Base-by-base conservation (phyloP, 2,329 filamentous ascomycete genomes). In the Raffaelea ambrosiae region DNA sequence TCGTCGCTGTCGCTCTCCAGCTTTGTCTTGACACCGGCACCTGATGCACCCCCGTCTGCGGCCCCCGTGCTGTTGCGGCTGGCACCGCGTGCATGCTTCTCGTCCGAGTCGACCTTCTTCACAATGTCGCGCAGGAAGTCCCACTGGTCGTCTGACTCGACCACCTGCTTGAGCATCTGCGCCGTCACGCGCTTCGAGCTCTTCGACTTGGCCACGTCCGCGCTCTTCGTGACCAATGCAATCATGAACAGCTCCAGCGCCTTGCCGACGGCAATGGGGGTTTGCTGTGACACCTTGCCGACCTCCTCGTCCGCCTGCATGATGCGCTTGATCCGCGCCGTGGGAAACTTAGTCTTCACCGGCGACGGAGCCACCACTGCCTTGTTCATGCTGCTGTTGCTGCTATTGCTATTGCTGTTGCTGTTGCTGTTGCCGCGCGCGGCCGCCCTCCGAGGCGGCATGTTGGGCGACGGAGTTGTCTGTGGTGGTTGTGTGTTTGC, bases 261-360 rank as follows among this genome's bases (percentile, higher is more conserved):
- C 71, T 96, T 96, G 56, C 88, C 88, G 40, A 97, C 91, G 22
- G 91, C 93, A 48, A 95, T 94, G 16, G 91, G 91, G 1, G 93
- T 96, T 52, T 97, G 93, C 66, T 98, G 93, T 4, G 93, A 90
- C 10, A 98, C 93, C 69, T 98, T 98, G 53, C 93, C 93, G 0
- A 98, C 90, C 63, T 98, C 93, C 62, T 98, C 93, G 61, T 98
- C 93, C 11, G 91, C 91, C 68, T 98, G 93, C 93, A 98, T 97
- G 60, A 98, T 97, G 45, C 93, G 83, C 74, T 98, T 98, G 72
- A 98, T 98, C 53, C 93, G 79, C 14, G 93, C 93, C 29, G 95
- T 95, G 1, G 93, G 93, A 60, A 98, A 98, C 60, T 96, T 96
- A 31, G 91, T 97, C 66, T 81, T 87, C 58, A 98, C 88, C 40